Base-by-base conservation (phyloP, 257 asterid species). In the Rubia yunnanensis region DNA sequence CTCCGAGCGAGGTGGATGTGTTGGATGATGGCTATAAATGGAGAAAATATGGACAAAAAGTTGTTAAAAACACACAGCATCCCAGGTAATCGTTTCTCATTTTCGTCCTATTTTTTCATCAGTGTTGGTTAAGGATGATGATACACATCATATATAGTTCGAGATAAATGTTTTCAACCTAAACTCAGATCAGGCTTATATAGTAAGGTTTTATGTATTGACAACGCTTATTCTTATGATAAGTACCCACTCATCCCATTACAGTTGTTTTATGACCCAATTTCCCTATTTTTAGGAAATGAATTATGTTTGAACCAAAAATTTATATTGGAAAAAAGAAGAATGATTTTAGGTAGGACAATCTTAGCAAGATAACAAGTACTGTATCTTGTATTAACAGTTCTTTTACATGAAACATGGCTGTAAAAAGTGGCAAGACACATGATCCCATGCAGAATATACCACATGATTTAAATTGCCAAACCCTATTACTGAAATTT, bases 1-100 rank as follows among this genome's bases (percentile, higher is more conserved):
- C 98, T 41, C 77, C 89, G 89, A 92, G 97, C 61, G 98, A 87
- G 56, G 83, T 92, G 36, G 98, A 92, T 83, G 94, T 92, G 10
- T 65, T 89, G 64, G 98, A 92, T 78, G 98, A 92, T 83, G 98
- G 98, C 31, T 92, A 92, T 55, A 92, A 92, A 66, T 92, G 98
- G 98, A 84, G 98, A 76, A 92, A 92, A 75, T 92, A 92, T 76
- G 98, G 98, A 1, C 98, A 92, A 65, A 92, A 92, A 78, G 96
- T 89, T 60, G 98, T 92, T 63, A 92, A 92, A 83, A 86, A 92
- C 83, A 89, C 98, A 60, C 92, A 87, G 72, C 96, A 89, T 79
- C 98, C 98, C 36, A 89, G 98, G 98, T 92, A 44, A 14, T 44
- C 17, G 22, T 18, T 50, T 50, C 57, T 50, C 57, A 49, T 0